Conservation (phyloP, 2,329 filamentous ascomycete genomes). For the Trichoderma sp. region DNA sequence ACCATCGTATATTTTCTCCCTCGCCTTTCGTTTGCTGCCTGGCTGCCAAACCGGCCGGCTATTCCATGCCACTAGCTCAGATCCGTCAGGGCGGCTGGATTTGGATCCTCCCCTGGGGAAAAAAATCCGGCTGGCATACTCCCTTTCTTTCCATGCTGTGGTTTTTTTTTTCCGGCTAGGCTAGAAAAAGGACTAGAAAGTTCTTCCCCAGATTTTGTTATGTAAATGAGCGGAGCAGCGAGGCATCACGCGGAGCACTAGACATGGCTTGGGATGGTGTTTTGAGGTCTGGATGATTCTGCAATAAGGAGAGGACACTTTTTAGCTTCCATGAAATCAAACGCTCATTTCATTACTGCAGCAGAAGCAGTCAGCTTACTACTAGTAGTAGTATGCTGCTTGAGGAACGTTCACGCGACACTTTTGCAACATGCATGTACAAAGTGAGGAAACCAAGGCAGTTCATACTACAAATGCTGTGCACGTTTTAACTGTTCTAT, state of each 20-base stretch:
- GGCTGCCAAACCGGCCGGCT: not conserved
- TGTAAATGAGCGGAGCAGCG: slow-evolving; percentile 1
- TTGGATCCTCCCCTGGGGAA: not conserved
- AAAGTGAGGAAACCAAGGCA: not conserved
- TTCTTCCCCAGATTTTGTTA: slow-evolving; percentile 22
- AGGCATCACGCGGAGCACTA: slow-evolving; percentile 20
- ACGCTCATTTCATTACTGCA: not conserved
- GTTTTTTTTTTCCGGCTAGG: not conserved
- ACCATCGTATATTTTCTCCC: not conserved
- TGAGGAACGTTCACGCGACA: not conserved
- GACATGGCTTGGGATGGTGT: not conserved
- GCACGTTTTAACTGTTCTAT: not conserved
- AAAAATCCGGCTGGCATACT: not conserved
- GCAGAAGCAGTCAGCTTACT: slow-evolving; percentile 6
- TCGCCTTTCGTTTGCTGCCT: not conserved
- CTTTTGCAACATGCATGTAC: not conserved
- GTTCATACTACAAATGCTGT: not conserved
- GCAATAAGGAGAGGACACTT: not conserved
- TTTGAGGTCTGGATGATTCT: not conserved
- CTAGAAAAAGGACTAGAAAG: slow-evolving; percentile 16
- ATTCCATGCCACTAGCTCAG: slow-evolving; percentile 13
- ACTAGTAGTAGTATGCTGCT: not conserved
- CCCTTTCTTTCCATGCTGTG: not conserved
- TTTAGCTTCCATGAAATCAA: not conserved
- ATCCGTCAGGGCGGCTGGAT: slow-evolving; percentile 18